phyloP scores from a whole-genome alignment of 2,329 filamentous ascomycete species.

The Pyrenochaeta sp. region DNA sequence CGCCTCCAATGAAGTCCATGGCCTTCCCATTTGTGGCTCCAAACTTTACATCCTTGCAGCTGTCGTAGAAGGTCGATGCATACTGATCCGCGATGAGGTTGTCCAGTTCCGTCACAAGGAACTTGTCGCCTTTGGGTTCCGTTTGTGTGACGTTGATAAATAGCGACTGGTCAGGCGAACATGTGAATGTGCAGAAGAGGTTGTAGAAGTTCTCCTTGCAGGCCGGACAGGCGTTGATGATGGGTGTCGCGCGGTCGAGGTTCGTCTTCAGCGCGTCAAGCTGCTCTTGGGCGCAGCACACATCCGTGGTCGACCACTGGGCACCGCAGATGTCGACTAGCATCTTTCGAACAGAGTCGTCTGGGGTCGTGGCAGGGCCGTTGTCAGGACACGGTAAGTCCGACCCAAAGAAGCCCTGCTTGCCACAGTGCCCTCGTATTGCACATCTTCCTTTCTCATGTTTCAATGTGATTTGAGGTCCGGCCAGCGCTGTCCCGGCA shows the following conservation, averaged over 20 bases:
- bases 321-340: slow-evolving; percentile 85
- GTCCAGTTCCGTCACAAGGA: slow-evolving; percentile 86
- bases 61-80: slow-evolving; percentile 89
- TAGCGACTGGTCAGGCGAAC: slow-evolving; percentile 93
- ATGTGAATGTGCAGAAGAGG: slow-evolving; percentile 97
- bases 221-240: slow-evolving; percentile 93
- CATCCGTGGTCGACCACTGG: slow-evolving; percentile 82
- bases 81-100: slow-evolving; percentile 87
- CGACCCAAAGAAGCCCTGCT: slow-evolving; percentile 87
- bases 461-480: slow-evolving; percentile 55
- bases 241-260: slow-evolving; percentile 83
- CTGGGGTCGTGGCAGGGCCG: slow-evolving; percentile 77
- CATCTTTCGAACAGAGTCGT: slow-evolving; percentile 75
- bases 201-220: slow-evolving; percentile 99
- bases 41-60: slow-evolving; percentile 99
- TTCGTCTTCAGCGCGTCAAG: slow-evolving; percentile 83
- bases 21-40: slow-evolving; percentile 91
- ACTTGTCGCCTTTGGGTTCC: slow-evolving; percentile 66
- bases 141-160: slow-evolving; percentile 92
- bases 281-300: slow-evolving; percentile 87
- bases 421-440: slow-evolving; percentile 90
- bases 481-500: slow-evolving; percentile 37
- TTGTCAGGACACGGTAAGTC: slow-evolving; percentile 95
- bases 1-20: slow-evolving; percentile 95
- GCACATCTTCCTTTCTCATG: slow-evolving; percentile 91